These are phyloP conservation scores for Colletotrichum eremochloae DNA, from an alignment of 2,329 filamentous ascomycete genomes.

Conservation along the genomic window DNA sequence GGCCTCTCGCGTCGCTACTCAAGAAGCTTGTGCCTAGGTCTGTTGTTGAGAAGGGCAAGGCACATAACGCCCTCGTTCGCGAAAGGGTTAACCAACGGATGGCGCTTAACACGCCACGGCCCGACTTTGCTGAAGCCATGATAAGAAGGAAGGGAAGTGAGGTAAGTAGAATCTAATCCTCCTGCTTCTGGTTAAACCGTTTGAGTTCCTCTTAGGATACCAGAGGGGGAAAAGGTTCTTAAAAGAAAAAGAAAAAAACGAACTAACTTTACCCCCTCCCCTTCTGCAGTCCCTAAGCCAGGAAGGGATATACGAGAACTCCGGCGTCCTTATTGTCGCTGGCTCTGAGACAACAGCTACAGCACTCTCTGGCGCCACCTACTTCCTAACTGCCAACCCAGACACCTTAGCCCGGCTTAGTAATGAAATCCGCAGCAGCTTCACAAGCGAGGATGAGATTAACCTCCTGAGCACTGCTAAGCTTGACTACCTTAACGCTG, in stretches of 20 bases:
- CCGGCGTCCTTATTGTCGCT: slow-evolving; percentile 47
- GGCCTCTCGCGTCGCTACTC: slow-evolving; percentile 6
- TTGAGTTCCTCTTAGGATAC: no score
- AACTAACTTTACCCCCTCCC: no score
- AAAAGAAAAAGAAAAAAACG: no score
- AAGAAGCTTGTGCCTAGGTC: slow-evolving; percentile 17
- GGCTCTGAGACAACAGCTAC: slow-evolving; percentile 54
- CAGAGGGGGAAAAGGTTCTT: no score
- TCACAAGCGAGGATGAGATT: slow-evolving; percentile 54
- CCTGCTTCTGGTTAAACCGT: no score
- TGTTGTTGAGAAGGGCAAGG: slow-evolving; percentile 11
- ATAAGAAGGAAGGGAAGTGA: slow-evolving; percentile 34
- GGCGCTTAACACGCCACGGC: slow-evolving; percentile 31
- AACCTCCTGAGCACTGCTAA: slow-evolving; percentile 48
- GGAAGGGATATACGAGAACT: slow-evolving; percentile 43
- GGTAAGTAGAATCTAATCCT: neutral
- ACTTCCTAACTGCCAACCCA: slow-evolving; percentile 50
- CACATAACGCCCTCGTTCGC: slow-evolving; percentile 11
- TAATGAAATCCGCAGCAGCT: slow-evolving; percentile 54
- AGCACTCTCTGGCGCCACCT: slow-evolving; percentile 47
- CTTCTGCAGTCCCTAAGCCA: slow-evolving; percentile 28
- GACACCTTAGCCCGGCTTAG: slow-evolving; percentile 49
- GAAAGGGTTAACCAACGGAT: slow-evolving; percentile 39
- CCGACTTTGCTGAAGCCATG: slow-evolving; percentile 43
- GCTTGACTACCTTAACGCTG: slow-evolving; percentile 57